Base-by-base conservation (phyloP, 768 basidiomycete species). In the Mycena galopus region DNA sequence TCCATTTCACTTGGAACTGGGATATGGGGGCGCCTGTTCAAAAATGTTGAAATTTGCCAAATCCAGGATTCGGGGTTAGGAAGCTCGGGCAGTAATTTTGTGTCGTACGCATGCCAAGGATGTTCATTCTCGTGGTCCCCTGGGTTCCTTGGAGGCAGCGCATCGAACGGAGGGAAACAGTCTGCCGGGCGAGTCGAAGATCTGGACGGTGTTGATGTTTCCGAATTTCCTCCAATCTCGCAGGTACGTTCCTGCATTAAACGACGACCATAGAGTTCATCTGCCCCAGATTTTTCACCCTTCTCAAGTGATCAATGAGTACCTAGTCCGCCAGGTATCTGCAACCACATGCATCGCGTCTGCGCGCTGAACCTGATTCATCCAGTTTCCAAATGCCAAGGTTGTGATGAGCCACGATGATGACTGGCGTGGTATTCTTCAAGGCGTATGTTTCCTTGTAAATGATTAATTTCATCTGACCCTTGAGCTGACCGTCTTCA, bases 1-100 rank as follows among this genome's bases (percentile, higher is more conserved):
- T 59, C 58, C 1, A 67, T 67, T 27, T 67, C 66, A 2, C 57
- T 67, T 1, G 65, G 32, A 7, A 42, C 7, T 10, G 56, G 65
- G 6, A 66, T 57, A 6, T 58, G 65, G 55, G 65, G 53, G 27
- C 8, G 42, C 7, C 29, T 66, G 0, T 47, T 62, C 29, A 25
- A 25, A 9, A 12, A 50, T 16, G 11, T 50, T 17, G 30, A 44
- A 44, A 50, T 62, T 33, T 25, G 30, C 11, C 44, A 30, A 17
- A 62, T 47, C 14, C 44, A 32, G 29, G 44, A 62, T 62, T 50
- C 44, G 4, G 44, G 11, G 3, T 50, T 33, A 2, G 42, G 42
- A 44, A 8, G 16, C 42, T 9, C 42, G 9, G 16, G 42, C 42
- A 44, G 19, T 8, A 16, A 44, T 0, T 44, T 44, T 44, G 42